Evolutionary conservation across 2,329 filamentous ascomycete genomes (phyloP), one percentile per base, ranked within the genome.

Genomic region (Diaporthe citriasiana): DNA sequence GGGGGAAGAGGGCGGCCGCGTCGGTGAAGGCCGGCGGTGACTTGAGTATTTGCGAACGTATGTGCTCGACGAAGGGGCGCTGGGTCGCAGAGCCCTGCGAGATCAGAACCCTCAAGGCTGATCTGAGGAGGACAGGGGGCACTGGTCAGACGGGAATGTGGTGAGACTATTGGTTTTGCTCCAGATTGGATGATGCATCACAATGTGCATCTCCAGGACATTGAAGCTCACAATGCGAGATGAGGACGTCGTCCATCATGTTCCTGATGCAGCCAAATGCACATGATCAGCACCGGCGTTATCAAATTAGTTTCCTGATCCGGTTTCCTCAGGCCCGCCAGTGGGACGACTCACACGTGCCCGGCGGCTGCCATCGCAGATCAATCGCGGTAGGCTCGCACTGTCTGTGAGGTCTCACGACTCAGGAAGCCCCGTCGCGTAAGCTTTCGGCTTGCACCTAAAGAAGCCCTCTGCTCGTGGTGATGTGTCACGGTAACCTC

Each of bases 241-340:
- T 82, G n/a, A 83, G 79, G 77, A 81, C 82, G 78, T 84, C 82
- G 77, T 84, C 82, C 83, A 84, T 84, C 82, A 84, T 83, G 72
- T 83, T 83, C 53, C 82, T 83, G 47, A 22, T 63, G 57, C 12
- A 38, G 15, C 13, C 22, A 8, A 27, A 17, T 38, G 22, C 10
- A 27, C 33, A 50, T 66, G 63, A 66, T 66, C 63, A 66, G 63
- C 63, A 27, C 63, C 63, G n/a, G 63, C 63, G 35, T 66, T 38
- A 38, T 66, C 63, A 51, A 66, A 66, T 66, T 40, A 38, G 63
- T 40, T 51, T 51, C 63, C 63, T 51, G 17, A 38, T 66, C 22
- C 63, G 63, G 63, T 13, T 33, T 6, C 2, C n/a, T 25, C 60
- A 27, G 17, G 25, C 22, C 27, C 22, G 15, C 25, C 15, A 51